Evolutionary conservation across 2,329 filamentous ascomycete species (phyloP), one percentile per base, ranked within the genome.

Genomic region (Trichoderma atroviride): DNA sequence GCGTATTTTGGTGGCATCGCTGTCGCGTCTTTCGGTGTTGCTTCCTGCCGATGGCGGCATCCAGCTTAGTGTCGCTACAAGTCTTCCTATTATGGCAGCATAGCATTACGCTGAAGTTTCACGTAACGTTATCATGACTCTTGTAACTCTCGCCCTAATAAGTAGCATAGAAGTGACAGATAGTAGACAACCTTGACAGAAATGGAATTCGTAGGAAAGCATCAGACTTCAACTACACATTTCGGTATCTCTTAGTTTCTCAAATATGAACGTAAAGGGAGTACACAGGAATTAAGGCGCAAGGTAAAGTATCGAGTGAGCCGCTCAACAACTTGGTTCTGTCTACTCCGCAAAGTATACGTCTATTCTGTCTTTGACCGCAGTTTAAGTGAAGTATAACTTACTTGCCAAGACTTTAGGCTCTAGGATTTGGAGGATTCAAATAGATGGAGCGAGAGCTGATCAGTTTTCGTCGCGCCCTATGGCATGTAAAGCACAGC

Each of bases 281-380:
- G 86, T 27, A 86, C 86, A 31, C 88, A 88, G 79, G 88, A 87
- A 76, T 86, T 86, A 81, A 87, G 10, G 83, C 82, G 2, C 88
- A 88, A 80, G 0, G 86, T 86, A 1, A 88, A 88, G 2, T n/a
- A 43, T 43, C 3, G 9, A 10, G 7, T 10, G 6, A 43, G 19
- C 2, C 16, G 5, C 16, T 7, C 1, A 43, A 43, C 19, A 43
- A 9, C 19, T 9, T 4, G 19, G n/a, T n/a, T 43, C 16, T 9
- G 9, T 43, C 19, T 4, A 9, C 2, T 4, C 19, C 9, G 14
- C 40, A 6, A n/a, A n/a, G 40, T n/a, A 10, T 2, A n/a, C 19
- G 37, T 75, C 4, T 87, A 88, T 70, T 74, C 88, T 16, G 78
- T 79, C 61, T 76, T 79, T 63, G 71, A 80, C 19, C 88, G 88